Evolutionary conservation across 768 basidiomycete species (phyloP), one percentile per base, ranked within the genome.

Genomic region (Jaapia argillacea): DNA sequence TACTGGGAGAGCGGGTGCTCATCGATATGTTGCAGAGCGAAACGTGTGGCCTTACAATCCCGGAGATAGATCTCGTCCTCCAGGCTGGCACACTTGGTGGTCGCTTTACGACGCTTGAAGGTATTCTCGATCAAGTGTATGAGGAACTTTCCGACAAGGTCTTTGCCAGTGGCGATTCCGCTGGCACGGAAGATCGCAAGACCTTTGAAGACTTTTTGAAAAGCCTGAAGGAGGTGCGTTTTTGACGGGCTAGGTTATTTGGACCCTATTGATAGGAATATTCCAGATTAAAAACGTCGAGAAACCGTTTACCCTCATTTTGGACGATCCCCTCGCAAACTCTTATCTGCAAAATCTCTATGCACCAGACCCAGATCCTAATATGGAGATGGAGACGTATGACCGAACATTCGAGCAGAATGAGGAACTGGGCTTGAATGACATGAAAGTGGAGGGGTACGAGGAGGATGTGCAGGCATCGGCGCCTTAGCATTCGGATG

Each of bases 341-440:
- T 93, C 90, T 2, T 93, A 98, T 57, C 67, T 99, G 36, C 96
- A 99, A 60, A 96, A 91, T 59, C 54, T 93, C n/a, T 97, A 94
- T 58, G 94, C 96, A 0, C 96, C 96, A 3, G 94, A 99, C 57
- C 81, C 87, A 0, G 94, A 98, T 57, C 94, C 94, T 1, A 91
- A 92, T 55, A 89, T 99, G 86, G 69, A 61, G 24, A 73, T 86
- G 41, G 87, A 85, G 58, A 58, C 61, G 44, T 99, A 98, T 55
- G 86, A 92, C 31, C 71, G 96, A 40, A 78, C 79, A 3, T 86
- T 75, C 67, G 77, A 89, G 36, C 91, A 99, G 68, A 92, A 99
- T 53, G 96, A 98, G 58, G 89, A 91, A 40, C 69, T 98, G 12
- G 96, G 94, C 4, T 59, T 99, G 57, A 90, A 91, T 52, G 88